A percentile compares a stretch with the other conserved stretches of the same genome.
Conservation (phyloP, 805 yeast genomes). For the Saturnispora saitoi region DNA sequence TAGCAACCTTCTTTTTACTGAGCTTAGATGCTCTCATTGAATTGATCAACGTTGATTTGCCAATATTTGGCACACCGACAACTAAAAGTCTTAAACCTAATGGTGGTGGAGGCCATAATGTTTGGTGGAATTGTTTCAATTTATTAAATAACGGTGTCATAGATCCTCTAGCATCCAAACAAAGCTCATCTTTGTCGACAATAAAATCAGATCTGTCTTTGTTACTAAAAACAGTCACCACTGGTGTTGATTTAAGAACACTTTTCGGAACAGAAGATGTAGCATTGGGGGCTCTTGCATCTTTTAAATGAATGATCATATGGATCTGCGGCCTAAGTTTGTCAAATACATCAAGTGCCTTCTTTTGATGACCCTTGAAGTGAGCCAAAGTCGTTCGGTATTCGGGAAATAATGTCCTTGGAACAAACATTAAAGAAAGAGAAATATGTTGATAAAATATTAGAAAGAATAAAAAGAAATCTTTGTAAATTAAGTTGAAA, state of each 20-base stretch:
- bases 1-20: constrained; percentile 55
- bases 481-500: too few relatives aligned
- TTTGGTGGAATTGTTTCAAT: constrained; percentile 36
- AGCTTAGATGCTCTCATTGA: constrained; percentile 37
- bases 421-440: constrained; percentile 37
- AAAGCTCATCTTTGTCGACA: not conserved
- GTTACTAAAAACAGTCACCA: constrained; percentile 53
- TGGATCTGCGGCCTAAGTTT: constrained; percentile 73
- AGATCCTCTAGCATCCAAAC: constrained; percentile 37
- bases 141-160: constrained; percentile 36
- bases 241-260: constrained; percentile 4
- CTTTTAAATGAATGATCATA: constrained; percentile 75
- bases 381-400: constrained; percentile 64
- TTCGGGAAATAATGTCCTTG: constrained; percentile 65
- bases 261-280: constrained; percentile 30
- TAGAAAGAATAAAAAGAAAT: not conserved
- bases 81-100: constrained; percentile 70
- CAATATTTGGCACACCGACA: constrained; percentile 97
- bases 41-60: constrained; percentile 84
- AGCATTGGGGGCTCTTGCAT: constrained; percentile 80
- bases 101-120: constrained; percentile 66
- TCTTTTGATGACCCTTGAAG: constrained; percentile 86
- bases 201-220: constrained; percentile 42
- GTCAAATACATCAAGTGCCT: constrained; percentile 61
- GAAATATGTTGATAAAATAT: not conserved